Evolutionary conservation across 2,329 filamentous ascomycete genomes (phyloP), one percentile per base, ranked within the genome.

Genomic region (Chaetomiaceae sp.): DNA sequence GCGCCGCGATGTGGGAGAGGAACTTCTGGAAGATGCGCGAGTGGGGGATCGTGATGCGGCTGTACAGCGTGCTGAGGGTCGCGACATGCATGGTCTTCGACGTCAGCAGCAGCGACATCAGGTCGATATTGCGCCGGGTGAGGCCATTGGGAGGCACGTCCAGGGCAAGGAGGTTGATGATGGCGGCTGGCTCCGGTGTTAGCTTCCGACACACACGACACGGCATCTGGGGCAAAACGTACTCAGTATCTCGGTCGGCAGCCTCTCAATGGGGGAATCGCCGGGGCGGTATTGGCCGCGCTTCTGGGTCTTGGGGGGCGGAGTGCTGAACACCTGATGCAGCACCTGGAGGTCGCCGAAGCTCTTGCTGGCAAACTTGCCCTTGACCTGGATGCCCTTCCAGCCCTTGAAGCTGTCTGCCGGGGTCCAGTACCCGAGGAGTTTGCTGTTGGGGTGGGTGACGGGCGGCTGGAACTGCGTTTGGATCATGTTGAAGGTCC

Each of bases 1-100:
- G 84, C 54, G 80, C 73, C 42, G 75, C 74, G 59, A 92, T 76
- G 64, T 89, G 88, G 54, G 77, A 75, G 45, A 91, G 79, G 62
- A 91, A 89, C 71, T 92, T 92, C 66, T 84, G 84, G 72, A 91
- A 94, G 67, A 91, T 89, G 56, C 84, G 77, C 23, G 89, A 92
- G 74, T 91, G 88, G 6, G 89, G 88, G 61, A 92, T 87, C 39
- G 87, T 90, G 68, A 92, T 87, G 67, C 88, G 83, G 60, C 82
- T 80, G 72, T 92, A 92, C 45, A 94, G 78, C 6, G 88, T 87
- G 61, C 82, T 80, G 31, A 91, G 74, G 3, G 88, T 91, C 19
- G 85, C 85, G 23, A 80, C 79, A 65, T 92, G 85, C 55, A 92
- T 74, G 27, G 82, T 81, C 65, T 81, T 83, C n/a, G 87, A 92